Base-by-base conservation (phyloP, 2,329 filamentous ascomycete species). In the Ophiosphaerella narmari region DNA sequence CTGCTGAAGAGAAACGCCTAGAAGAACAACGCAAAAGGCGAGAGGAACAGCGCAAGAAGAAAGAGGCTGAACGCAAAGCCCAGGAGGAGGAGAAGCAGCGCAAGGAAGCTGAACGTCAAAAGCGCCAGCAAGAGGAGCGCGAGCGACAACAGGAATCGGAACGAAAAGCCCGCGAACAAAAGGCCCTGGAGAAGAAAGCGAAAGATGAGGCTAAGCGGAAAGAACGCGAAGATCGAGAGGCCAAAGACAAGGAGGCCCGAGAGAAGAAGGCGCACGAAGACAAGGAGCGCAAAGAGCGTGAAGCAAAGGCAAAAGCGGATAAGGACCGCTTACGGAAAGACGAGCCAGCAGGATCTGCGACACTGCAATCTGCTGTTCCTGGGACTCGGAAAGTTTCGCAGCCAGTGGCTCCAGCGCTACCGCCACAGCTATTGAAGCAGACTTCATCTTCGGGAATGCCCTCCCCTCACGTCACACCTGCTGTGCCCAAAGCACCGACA, bases 31-130 rank as follows among this genome's bases (percentile, higher is more conserved):
- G 86, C 61, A 82, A 82, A 60, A 94, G 87, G 75, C 87, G 87
- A 37, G 94, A 99, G 68, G 93, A 97, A 75, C 93, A 92, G 73
- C 86, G 90, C 39, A 91, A 86, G 77, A 96, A 95, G 77, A 90
- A 88, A 65, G 94, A 99, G 68, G 89, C 90, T 3, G 90, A 95
- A 73, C 91, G 87, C 72, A 95, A 90, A 73, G 89, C 89, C 24
- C 90, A 91, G 57, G 94, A 97, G 66, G 93, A 97, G 65, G 92
- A 96, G 63, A 87, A 87, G 43, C 78, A 87, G 50, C 84, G 86
- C 48, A 96, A 91, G 72, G 93, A 97, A 69, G 87, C 88, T 4
- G 93, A 97, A 65, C 89, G 88, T 67, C 84, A 87, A 69, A 87
- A 86, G 55, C 86, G 89, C 41, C 78, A 88, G 47, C 87, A 91